phyloP scores from a whole-genome alignment of 768 basidiomycete species.

The Chalciporus sphaerocephalus region DNA sequence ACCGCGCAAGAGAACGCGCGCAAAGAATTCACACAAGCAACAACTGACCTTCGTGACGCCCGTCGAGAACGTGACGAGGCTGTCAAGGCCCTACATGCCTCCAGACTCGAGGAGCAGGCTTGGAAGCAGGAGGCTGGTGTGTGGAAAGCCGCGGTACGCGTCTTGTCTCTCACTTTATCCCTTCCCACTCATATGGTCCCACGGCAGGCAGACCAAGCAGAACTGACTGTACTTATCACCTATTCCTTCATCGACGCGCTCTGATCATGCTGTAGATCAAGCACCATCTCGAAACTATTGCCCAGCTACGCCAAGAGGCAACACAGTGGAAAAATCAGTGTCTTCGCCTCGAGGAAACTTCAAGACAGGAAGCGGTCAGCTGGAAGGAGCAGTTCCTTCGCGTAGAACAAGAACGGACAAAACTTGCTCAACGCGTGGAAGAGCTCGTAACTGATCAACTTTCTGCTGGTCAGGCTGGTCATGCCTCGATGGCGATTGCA shows the following conservation, averaged over 20 bases:
- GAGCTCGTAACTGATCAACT: slow-evolving; percentile 52
- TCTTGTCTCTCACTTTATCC: slow-evolving; percentile 4
- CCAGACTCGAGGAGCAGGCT: slow-evolving; percentile 43
- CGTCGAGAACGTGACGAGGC: slow-evolving; percentile 48
- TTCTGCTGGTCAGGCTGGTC: slow-evolving; percentile 36
- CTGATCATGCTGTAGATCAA: slow-evolving; percentile 40
- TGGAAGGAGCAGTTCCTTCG: slow-evolving; percentile 81
- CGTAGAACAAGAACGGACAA: slow-evolving; percentile 64
- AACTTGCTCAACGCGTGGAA: slow-evolving; percentile 52
- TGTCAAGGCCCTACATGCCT: slow-evolving; percentile 41
- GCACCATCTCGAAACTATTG: slow-evolving; percentile 57
- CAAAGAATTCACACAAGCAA: slow-evolving; percentile 47
- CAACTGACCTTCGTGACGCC: slow-evolving; percentile 44
- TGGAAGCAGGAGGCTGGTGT: slow-evolving; percentile 42
- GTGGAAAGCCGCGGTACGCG: slow-evolving; percentile 49
- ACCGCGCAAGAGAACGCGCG: slow-evolving; percentile 54
- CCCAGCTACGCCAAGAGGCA: slow-evolving; percentile 59
- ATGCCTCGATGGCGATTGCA: slow-evolving; percentile 13
- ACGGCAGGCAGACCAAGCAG: slow-evolving; percentile 49
- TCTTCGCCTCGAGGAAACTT: slow-evolving; percentile 42
- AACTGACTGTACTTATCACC: slow-evolving; percentile 45
- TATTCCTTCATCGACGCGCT: neutral
- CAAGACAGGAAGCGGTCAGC: slow-evolving; percentile 49
- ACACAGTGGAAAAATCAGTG: slow-evolving; percentile 72
- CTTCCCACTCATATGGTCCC: slow-evolving; percentile 8